A percentile compares a stretch with the other conserved stretches of the same genome.
Conservation (phyloP, 352 stramenopile species). For the Phytopythium boreale region DNA sequence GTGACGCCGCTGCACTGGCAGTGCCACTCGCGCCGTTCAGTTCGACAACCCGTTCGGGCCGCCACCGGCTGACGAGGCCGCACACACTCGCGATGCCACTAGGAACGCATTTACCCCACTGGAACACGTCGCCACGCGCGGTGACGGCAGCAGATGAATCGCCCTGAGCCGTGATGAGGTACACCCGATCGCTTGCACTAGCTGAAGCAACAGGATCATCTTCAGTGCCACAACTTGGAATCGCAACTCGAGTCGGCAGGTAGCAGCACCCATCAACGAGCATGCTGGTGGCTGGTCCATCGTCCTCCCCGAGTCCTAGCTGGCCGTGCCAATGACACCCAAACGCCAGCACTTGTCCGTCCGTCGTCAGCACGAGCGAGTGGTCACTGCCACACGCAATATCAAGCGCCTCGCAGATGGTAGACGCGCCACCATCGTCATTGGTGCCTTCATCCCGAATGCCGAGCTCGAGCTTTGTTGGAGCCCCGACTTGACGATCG, state of each 20-base stretch:
- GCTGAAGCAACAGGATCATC: background rate
- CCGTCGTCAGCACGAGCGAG: slow-evolving; percentile 48
- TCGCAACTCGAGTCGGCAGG: background rate
- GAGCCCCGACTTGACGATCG: background rate
- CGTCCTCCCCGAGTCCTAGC: slow-evolving; percentile 43
- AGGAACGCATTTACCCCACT: slow-evolving; percentile 35
- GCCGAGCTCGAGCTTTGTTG: background rate
- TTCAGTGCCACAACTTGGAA: background rate
- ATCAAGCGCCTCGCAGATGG: slow-evolving; percentile 22
- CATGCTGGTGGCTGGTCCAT: background rate
- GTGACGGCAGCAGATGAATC: slow-evolving; percentile 24
- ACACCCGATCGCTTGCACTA: slow-evolving; percentile 6
- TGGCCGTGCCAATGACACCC: slow-evolving; percentile 75
- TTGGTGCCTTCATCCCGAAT: background rate
- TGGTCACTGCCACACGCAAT: slow-evolving; percentile 64
- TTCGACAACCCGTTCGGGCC: slow-evolving; percentile 19
- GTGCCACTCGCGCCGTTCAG: background rate
- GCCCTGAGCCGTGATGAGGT: slow-evolving; percentile 29
- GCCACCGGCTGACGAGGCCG: slow-evolving; percentile 22
- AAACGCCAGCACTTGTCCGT: slow-evolving; percentile 48
- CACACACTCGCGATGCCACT: slow-evolving; percentile 30
- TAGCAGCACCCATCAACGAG: slow-evolving; percentile 14
- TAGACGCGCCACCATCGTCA: background rate
- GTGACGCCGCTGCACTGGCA: background rate
- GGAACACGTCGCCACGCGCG: slow-evolving; percentile 22